Evolutionary conservation across 2,329 filamentous ascomycete species (phyloP), one percentile per base, ranked within the genome.

Genomic region (Pyricularia sp.): DNA sequence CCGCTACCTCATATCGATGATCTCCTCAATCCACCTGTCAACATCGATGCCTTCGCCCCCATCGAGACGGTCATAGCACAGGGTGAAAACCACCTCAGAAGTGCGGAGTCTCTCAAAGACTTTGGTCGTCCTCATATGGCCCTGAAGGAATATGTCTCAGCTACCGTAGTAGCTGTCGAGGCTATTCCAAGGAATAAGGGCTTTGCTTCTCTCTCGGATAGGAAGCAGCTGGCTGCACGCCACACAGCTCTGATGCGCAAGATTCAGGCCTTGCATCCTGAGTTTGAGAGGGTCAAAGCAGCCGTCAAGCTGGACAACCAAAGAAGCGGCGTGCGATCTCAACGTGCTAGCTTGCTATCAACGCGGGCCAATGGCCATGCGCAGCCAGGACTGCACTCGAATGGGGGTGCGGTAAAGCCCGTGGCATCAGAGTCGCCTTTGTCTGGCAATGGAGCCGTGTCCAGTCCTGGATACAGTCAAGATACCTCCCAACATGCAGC

Each of bases 101-200:
- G 86, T 73, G 90, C 92, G 55, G 85, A 88, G 71, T 86, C 85
- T 68, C 82, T 84, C 69, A 82, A 88, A 70, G 85, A 86, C 70
- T 90, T 91, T 78, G 81, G 86, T 30, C 83, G 88, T 50, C 87
- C 89, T 4, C 93, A 95, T 75, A 78, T 88, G 55, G 94, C 94
- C 3, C 90, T 97, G 69, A 87, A 91, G 72, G 92, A 97, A 71
- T 98, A 94, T 75, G 85, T 98, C 69, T 87, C 90, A 71, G 92
- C 94, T 12, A 93, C 86, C 70, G 89, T 93, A 69, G 90, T 97
- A 69, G 86, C 91, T 17, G 84, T 93, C 67, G 89, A 94, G 69
- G 81, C 89, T 61, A 89, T 98, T 30, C 91, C 92, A 2, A 84
- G 84, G 50, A 93, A 97, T 76, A 87, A 86, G 69, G 92, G 94